A percentile compares a stretch with the other conserved stretches of the same genome.
These are phyloP conservation scores for Elsinoe ampelina DNA, from an alignment of 2,329 filamentous ascomycete species.

Conservation along the genomic window DNA sequence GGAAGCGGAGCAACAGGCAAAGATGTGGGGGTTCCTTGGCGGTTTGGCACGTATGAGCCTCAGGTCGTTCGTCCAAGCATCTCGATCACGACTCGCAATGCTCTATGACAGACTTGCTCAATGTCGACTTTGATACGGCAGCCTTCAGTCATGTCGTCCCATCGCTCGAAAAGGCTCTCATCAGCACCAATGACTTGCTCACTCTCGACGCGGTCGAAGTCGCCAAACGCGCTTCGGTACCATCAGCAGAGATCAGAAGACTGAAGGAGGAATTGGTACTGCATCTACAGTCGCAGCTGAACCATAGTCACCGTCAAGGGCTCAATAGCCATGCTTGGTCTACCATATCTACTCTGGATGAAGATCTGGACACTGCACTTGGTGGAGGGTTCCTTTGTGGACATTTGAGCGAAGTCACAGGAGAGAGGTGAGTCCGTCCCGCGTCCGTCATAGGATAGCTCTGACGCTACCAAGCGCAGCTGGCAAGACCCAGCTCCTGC, in stretches of 20 bases:
- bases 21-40: not conserved
- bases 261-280: conserved; percentile 58
- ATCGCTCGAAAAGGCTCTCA: conserved; percentile 64
- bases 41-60: too few relatives aligned
- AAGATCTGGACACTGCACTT: conserved; percentile 58
- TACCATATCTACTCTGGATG: conserved; percentile 72
- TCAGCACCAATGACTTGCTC: conserved; percentile 77
- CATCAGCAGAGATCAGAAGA: conserved; percentile 68
- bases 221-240: conserved; percentile 74
- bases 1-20: conserved; percentile 1
- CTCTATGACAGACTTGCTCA: conserved; percentile 73
- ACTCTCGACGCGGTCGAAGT: conserved; percentile 74
- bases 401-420: conserved; percentile 79
- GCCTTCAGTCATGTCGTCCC: conserved; percentile 67
- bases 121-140: conserved; percentile 63
- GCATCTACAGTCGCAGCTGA: conserved; percentile 57
- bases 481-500: conserved; percentile 89
- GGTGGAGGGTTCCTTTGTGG: conserved; percentile 73
- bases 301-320: conserved; percentile 16
- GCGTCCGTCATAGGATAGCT: not conserved
- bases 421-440: conserved; percentile 59
- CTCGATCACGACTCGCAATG: not conserved
- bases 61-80: too few relatives aligned
- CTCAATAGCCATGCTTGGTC: conserved; percentile 35
- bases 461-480: conserved; percentile 50